Base-by-base conservation (phyloP, 352 stramenopile genomes). In the Halophytophthora batemanensis region DNA sequence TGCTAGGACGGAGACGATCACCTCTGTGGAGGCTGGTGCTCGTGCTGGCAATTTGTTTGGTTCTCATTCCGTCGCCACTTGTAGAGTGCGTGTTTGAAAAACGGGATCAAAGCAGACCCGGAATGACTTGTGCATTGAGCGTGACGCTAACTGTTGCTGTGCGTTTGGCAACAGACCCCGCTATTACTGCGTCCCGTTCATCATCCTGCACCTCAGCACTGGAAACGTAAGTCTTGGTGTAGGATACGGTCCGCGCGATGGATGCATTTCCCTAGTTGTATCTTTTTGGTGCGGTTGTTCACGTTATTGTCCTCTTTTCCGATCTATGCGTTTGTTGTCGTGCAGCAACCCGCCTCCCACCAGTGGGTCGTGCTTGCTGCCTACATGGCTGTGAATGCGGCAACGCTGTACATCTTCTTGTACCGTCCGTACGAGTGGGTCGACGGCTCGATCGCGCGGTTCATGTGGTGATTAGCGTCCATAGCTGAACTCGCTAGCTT, bases 401-500 rank as follows among this genome's bases (percentile, higher is more conserved):
- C 64, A 23, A 93, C 83, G 34, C 31, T 92, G 49, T 89, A 86
- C 64, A 53, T 90, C 5, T 96, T 89, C 52, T 34, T 93, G 11
- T 74, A 74, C 45, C 66, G 60, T 11, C 77, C 86, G 1, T 96
- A 89, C 50, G 46, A 23, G 19, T 96, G 86, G 86, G 77, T 79
- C 8, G 84, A 96, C 52, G 86, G 82, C 35, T 77, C 77, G 1
- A 82, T 63, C 29, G 86, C 77, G 14, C 75, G 84, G 21, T 96
- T 96, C 61, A 94, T 96, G 83, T 96, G 86, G 86, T 96, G 64
- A 80, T n/a, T n/a, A n/a, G n/a, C n/a, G n/a, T n/a, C n/a, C n/a
- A n/a, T n/a, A n/a, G n/a, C n/a, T n/a, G n/a, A n/a, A n/a, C n/a
- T n/a, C n/a, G n/a, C n/a, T n/a, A n/a, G n/a, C n/a, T n/a, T n/a